Evolutionary conservation across 2,329 filamentous ascomycete genomes (phyloP).

Genomic region (Triangularia verruculosa): DNA sequence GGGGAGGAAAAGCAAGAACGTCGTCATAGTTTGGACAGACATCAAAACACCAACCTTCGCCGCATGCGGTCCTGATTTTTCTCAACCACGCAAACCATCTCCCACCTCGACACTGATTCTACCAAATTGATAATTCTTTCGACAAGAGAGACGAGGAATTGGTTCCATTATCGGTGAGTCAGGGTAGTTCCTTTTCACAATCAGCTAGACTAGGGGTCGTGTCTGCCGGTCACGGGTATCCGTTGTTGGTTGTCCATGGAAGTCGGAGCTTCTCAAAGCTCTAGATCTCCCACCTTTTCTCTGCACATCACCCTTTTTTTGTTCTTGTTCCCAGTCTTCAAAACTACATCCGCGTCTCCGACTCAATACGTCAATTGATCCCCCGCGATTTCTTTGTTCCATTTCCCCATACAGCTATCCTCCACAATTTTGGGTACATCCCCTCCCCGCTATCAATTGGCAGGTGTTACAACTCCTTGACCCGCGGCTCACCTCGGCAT

Average conservation of each 20-base stretch:
- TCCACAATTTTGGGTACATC: neutral
- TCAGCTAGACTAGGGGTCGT: neutral
- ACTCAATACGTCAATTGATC: neutral
- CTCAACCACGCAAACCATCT: neutral
- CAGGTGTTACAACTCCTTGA: neutral
- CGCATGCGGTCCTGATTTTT: neutral
- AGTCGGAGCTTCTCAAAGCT: neutral
- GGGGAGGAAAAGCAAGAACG: neutral
- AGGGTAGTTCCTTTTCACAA: neutral
- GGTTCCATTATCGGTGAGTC: neutral
- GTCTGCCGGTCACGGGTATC: neutral
- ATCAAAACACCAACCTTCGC: neutral
- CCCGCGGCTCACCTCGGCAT: slow-evolving; percentile 18
- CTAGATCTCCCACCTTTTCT: neutral
- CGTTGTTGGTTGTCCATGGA: neutral
- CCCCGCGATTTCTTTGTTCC: slow-evolving; percentile 5
- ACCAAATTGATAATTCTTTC: neutral
- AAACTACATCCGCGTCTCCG: neutral
- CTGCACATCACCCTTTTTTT: neutral
- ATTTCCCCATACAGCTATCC: slow-evolving; percentile 3
- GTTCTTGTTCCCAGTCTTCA: neutral
- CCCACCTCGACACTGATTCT: neutral
- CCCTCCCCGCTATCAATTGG: neutral
- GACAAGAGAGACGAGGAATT: neutral
- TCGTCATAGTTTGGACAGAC: neutral